Conservation (phyloP, 202 grass and related monocot species). For the Carex arenaria region DNA sequence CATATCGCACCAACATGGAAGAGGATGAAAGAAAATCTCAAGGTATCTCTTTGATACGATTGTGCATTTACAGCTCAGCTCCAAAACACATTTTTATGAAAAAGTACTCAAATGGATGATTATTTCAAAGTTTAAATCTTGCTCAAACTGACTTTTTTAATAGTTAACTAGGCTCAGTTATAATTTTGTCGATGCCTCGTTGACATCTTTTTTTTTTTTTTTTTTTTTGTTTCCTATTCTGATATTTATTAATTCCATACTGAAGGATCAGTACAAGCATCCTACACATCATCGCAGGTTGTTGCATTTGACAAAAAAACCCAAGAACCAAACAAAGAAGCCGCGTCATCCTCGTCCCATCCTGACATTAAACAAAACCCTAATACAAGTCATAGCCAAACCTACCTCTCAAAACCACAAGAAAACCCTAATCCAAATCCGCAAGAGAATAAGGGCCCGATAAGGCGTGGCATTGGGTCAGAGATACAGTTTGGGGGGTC, state of each 20-base stretch:
- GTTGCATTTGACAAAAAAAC: constrained; percentile 16
- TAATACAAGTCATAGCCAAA: constrained; percentile 1
- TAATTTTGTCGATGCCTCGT: not conserved
- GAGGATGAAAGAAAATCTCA: constrained; percentile 57
- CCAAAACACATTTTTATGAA: not conserved
- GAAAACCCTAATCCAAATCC: not conserved
- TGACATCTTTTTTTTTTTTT: not conserved
- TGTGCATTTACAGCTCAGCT: not conserved
- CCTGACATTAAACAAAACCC: constrained; percentile 28
- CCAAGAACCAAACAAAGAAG: constrained; percentile 24
- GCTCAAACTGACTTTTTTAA: not conserved
- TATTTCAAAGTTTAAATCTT: not conserved
- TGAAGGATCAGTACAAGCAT: constrained; percentile 14
- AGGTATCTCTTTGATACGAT: constrained; percentile 27
- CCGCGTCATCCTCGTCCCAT: constrained; percentile 40
- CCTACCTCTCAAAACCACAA: constrained; percentile 11
- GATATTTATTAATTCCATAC: not conserved
- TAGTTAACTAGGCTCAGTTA: not conserved
- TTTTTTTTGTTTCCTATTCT: not conserved
- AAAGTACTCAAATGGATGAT: not conserved
- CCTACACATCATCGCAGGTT: constrained; percentile 18
- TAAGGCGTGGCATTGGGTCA: constrained; percentile 63
- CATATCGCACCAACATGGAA: constrained; percentile 54
- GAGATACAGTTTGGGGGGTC: constrained; percentile 87
- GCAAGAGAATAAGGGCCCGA: constrained; percentile 22